Evolutionary conservation across 2,329 filamentous ascomycete genomes (phyloP).

Genomic region (Lomentospora prolificans): DNA sequence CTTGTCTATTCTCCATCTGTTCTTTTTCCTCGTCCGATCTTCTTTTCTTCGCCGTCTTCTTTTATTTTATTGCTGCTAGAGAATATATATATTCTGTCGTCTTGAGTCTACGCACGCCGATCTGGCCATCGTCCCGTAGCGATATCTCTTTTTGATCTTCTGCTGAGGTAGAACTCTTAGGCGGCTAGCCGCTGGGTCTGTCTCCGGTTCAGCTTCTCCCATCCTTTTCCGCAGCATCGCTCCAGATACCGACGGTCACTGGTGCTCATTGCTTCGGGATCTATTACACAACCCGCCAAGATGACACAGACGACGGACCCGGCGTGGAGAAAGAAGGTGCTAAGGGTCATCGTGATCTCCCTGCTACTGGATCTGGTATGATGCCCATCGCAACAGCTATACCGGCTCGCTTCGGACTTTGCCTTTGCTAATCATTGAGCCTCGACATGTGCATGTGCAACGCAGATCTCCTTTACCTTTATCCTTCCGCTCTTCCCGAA

Average conservation of each 20-base stretch:
- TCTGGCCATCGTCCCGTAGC: not conserved
- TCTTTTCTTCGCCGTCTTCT: not conserved
- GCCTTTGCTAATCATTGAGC: too few species aligned
- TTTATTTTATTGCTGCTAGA: not conserved
- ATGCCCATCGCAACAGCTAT: not conserved
- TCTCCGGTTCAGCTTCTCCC: not conserved
- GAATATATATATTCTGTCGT: not conserved
- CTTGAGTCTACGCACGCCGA: not conserved
- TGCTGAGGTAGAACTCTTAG: not conserved
- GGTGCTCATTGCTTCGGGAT: too few species aligned
- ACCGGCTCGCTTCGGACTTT: too few species aligned
- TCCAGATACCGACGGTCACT: too few species aligned
- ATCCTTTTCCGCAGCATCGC: not conserved
- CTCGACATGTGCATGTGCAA: too few species aligned
- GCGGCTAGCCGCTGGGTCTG: constrained; percentile 6
- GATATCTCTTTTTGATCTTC: not conserved
- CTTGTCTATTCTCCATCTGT: not conserved
- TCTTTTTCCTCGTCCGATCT: not conserved
- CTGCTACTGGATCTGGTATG: constrained; percentile 80
- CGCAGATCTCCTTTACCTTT: constrained; percentile 92
- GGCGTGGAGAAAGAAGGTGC: constrained; percentile 63
- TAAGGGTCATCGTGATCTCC: constrained; percentile 81
- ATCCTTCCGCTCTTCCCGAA: constrained; percentile 94
- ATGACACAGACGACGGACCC: constrained; percentile 38
- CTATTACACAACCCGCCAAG: too few species aligned